A percentile compares a stretch with the other conserved stretches of the same genome.
phyloP scores from a whole-genome alignment of 2,329 filamentous ascomycete genomes.

The Coniochaeta prunicola region DNA sequence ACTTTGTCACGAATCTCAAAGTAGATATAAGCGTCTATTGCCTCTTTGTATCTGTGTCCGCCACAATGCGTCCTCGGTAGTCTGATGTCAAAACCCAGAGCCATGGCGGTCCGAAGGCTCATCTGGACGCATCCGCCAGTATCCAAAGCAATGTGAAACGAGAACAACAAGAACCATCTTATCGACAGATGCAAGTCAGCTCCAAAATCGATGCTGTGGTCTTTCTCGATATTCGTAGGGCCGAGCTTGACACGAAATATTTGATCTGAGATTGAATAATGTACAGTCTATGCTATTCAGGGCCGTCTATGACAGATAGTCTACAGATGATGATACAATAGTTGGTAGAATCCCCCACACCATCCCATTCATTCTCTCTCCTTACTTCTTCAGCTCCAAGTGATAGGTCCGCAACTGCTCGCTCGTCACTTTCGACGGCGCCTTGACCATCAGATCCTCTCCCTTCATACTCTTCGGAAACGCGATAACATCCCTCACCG shows the following conservation, averaged over 20 bases:
- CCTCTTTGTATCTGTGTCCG: background rate
- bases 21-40: background rate
- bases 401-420: conserved; percentile 44
- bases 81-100: background rate
- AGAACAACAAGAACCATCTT: no score
- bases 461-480: conserved; percentile 93
- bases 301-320: background rate
- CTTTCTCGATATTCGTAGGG: no score
- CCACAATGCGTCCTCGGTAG: background rate
- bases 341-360: no score
- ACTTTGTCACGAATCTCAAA: no score
- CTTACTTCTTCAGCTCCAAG: conserved; percentile 17
- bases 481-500: conserved; percentile 87
- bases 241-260: no score
- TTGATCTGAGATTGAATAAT: background rate
- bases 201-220: no score
- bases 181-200: no score
- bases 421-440: conserved; percentile 61
- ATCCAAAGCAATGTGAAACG: background rate
- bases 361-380: no score
- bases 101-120: background rate
- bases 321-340: background rate
- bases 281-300: background rate
- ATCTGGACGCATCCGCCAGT: background rate
- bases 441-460: conserved; percentile 75